Evolutionary conservation across 2,329 filamentous ascomycete genomes (phyloP).

Genomic region (Fusarium sp.): DNA sequence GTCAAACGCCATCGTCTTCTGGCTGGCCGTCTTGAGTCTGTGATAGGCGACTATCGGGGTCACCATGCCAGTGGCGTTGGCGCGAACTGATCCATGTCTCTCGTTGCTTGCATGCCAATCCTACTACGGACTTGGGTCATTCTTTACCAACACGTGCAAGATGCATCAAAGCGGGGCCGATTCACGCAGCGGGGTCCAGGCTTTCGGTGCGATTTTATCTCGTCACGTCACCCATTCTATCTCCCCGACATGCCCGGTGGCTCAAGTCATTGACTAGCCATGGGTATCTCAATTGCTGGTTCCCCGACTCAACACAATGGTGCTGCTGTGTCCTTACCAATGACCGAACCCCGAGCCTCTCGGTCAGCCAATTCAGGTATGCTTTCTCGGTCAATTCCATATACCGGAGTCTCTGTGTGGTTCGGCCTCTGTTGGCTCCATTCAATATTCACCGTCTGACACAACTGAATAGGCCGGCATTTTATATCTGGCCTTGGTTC

Average conservation of each 20-base stretch:
- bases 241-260: slow-evolving; percentile 28
- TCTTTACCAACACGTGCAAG: slow-evolving; percentile 31
- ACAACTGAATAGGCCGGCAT: slow-evolving; percentile 72
- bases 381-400: slow-evolving; percentile 5
- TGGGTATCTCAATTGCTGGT: slow-evolving; percentile 39
- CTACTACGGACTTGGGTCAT: not conserved
- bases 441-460: slow-evolving; percentile 24
- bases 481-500: slow-evolving; percentile 89
- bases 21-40: slow-evolving; percentile 79
- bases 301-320: slow-evolving; percentile 36
- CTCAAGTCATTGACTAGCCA: slow-evolving; percentile 34
- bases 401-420: not conserved
- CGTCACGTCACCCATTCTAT: slow-evolving; percentile 36
- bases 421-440: not conserved
- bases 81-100: slow-evolving; percentile 2
- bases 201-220: slow-evolving; percentile 31
- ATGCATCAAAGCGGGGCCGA: slow-evolving; percentile 39
- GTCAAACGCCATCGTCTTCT: slow-evolving; percentile 88
- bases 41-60: slow-evolving; percentile 63
- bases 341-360: slow-evolving; percentile 31
- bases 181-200: slow-evolving; percentile 31
- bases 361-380: slow-evolving; percentile 43
- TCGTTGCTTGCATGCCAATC: not conserved
- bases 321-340: slow-evolving; percentile 18
- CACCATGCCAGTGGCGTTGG: slow-evolving; percentile 18